Base-by-base conservation (phyloP, 768 basidiomycete species). In the Daedaleopsis nitida region DNA sequence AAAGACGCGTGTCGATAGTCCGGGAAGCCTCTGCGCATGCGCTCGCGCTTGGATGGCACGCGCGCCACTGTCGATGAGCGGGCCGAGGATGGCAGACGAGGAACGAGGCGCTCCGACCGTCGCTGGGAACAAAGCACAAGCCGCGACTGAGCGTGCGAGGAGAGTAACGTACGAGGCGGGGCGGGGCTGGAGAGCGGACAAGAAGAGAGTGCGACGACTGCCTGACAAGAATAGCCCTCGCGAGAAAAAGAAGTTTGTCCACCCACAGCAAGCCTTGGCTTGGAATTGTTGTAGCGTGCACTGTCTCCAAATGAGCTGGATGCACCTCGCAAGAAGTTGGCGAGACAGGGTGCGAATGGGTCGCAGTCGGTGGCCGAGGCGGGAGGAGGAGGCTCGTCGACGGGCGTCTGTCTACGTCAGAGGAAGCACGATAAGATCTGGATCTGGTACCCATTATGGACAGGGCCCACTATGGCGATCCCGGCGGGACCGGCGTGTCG, bases 401-500 rank as follows among this genome's bases (percentile, higher is more conserved):
- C 13, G 39, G 13, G 39, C 17, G 13, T 42, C 13, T 42, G 3
- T 10, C 39, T 3, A 42, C 39, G 39, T 42, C 39, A 42, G 27
- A 3, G 27, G 27, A 32, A 32, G 27, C 27, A 55, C 34, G 62
- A 57, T 59, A 64, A 56, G 62, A 64, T 64, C 58, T 23, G 54
- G 55, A 64, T 64, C 62, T 64, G 54, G 43, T 27, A 34, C 48
- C 50, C 37, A 49, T 62, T 58, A 58, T 61, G 64, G 52, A 14
- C 19, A 5, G 7, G 9, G 14, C 68, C 57, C 19, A n/a, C 45
- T 49, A 52, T 51, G 69, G 60, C 48, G 54, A 66, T 57, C 57
- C 69, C 67, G 69, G 53, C 69, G 69, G 67, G 54, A 48, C 34
- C 53, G 49, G 43, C 44, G 52, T 43, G 19, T 35, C 1, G 55